These are phyloP conservation scores for Dendrocalamus sinicus DNA, from an alignment of 176 grass and related monocot genomes.

Conservation along the genomic window DNA sequence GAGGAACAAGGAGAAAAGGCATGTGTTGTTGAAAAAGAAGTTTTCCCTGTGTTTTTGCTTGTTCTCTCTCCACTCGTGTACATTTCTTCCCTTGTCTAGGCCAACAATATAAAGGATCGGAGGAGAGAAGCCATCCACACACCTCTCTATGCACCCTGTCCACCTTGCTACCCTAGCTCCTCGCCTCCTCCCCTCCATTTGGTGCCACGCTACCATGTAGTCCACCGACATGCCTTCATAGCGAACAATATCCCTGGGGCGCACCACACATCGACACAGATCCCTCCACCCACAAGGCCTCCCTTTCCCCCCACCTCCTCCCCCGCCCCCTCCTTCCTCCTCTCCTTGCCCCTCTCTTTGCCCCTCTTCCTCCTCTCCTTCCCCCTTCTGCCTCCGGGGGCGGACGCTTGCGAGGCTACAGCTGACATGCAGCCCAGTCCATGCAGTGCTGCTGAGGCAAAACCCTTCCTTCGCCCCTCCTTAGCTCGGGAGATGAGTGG, in stretches of 20 bases:
- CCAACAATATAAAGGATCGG: background rate
- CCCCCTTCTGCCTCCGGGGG: too few species aligned
- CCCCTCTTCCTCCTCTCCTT: slow-evolving; percentile 37
- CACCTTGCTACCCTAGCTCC: slow-evolving; percentile 29
- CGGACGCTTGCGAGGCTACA: slow-evolving; percentile 59
- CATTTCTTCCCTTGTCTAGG: too few species aligned
- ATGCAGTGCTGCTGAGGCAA: slow-evolving; percentile 66
- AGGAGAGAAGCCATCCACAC: background rate
- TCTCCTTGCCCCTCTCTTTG: slow-evolving; percentile 38
- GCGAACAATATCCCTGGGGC: slow-evolving; percentile 74
- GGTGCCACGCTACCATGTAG: slow-evolving; percentile 80
- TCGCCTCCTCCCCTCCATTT: slow-evolving; percentile 52
- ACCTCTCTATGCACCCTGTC: slow-evolving; percentile 89
- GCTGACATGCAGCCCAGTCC: slow-evolving; percentile 72
- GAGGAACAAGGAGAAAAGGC: too few species aligned
- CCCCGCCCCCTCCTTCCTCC: slow-evolving; percentile 44
- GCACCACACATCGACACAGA: slow-evolving; percentile 83
- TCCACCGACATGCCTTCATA: slow-evolving; percentile 84
- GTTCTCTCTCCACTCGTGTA: too few species aligned
- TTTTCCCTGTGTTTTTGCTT: too few species aligned
- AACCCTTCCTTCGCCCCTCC: slow-evolving; percentile 51
- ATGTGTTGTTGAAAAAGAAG: too few species aligned
- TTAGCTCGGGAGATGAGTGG: background rate
- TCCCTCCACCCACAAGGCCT: slow-evolving; percentile 45
- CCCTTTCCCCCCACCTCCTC: background rate